Conservation (phyloP, 345 rosid genomes). For the Populus simonii region DNA sequence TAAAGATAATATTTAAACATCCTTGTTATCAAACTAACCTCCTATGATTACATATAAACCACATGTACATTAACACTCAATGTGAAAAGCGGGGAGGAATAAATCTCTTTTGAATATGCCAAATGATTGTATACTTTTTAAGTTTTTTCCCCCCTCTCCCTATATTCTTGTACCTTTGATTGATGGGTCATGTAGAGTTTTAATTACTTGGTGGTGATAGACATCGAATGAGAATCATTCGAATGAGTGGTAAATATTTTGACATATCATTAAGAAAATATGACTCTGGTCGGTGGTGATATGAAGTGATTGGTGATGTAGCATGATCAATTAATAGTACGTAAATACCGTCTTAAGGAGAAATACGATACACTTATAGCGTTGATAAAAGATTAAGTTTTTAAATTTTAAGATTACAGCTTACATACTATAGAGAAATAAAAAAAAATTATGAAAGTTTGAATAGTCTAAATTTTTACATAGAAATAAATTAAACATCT, state of each 20-base stretch:
- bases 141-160: not conserved
- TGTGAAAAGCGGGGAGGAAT: not conserved
- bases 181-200: not conserved
- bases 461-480: too few relatives aligned
- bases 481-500: too few relatives aligned
- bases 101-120: not conserved
- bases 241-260: not conserved
- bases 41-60: not conserved
- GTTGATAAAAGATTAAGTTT: too few relatives aligned
- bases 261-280: slow-evolving; percentile 5
- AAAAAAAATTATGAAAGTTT: too few relatives aligned
- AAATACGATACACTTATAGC: not conserved
- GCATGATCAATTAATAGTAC: not conserved
- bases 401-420: too few relatives aligned
- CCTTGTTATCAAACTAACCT: too few relatives aligned
- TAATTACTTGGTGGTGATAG: not conserved
- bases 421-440: too few relatives aligned
- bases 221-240: not conserved
- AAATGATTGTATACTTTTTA: not conserved
- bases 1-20: too few relatives aligned
- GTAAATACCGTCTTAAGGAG: not conserved
- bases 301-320: not conserved
- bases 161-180: not conserved
- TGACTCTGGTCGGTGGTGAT: not conserved
- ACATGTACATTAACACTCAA: not conserved